phyloP scores from a whole-genome alignment of 1,139 yeast species.

The Nakaseomyces kungkrabaensis region DNA sequence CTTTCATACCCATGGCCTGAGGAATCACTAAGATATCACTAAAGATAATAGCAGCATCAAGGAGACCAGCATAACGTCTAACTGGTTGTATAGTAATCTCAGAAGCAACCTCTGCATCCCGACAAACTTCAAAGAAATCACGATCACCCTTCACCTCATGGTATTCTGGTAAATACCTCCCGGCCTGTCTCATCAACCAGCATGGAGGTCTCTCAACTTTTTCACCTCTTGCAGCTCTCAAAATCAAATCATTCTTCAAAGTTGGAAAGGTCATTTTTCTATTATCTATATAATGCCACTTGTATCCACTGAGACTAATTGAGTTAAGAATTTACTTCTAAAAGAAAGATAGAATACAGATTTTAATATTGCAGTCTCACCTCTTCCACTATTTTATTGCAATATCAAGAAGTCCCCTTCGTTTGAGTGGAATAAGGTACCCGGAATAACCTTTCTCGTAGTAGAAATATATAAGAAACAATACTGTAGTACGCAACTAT shows the following conservation, averaged over 20 bases:
- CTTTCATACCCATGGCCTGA: slow-evolving; percentile 96
- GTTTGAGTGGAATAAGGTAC: too few species aligned
- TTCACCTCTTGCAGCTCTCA: slow-evolving; percentile 83
- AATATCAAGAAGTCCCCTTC: too few species aligned
- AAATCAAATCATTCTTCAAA: slow-evolving; percentile 75
- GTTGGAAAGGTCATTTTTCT: slow-evolving; percentile 40
- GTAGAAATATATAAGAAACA: too few species aligned
- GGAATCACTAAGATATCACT: slow-evolving; percentile 94
- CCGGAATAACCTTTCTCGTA: too few species aligned
- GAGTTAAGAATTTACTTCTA: too few species aligned
- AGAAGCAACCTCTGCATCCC: slow-evolving; percentile 88
- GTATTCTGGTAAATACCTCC: slow-evolving; percentile 72
- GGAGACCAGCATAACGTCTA: slow-evolving; percentile 74
- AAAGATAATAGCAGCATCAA: slow-evolving; percentile 95
- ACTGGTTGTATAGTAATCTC: slow-evolving; percentile 94
- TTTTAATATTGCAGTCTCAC: too few species aligned
- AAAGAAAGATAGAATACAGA: too few species aligned
- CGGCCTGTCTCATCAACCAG: slow-evolving; percentile 77
- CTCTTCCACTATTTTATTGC: too few species aligned
- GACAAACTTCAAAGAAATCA: slow-evolving; percentile 88
- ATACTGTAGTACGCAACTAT: too few species aligned
- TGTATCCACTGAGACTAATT: too few species aligned
- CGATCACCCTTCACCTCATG: slow-evolving; percentile 78
- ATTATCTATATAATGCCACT: too few species aligned
- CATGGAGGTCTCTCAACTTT: slow-evolving; percentile 93